phyloP scores from a whole-genome alignment of 208 protist species.

The Leishmania tropica region DNA sequence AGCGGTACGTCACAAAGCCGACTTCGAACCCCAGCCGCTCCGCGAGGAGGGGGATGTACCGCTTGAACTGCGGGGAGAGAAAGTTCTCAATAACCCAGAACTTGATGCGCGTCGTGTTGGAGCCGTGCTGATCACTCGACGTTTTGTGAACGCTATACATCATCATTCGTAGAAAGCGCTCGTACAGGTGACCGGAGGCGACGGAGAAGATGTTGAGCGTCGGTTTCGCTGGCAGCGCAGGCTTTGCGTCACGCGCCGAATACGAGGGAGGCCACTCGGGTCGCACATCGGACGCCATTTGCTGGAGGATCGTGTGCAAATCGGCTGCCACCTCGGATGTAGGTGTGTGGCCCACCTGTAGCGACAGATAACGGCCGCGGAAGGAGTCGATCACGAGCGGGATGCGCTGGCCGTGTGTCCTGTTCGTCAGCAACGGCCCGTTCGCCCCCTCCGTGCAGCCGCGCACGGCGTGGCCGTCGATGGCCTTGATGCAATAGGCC shows the following conservation, averaged over 20 bases:
- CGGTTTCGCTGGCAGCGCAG: constrained; percentile 41
- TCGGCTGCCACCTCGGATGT: background rate
- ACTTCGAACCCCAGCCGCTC: constrained; percentile 94
- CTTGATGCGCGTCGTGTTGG: constrained; percentile 94
- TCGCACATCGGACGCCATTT: constrained; percentile 24
- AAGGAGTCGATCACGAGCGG: constrained; percentile 68
- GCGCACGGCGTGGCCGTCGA: constrained; percentile 19
- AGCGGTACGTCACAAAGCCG: constrained; percentile 97
- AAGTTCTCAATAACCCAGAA: constrained; percentile 99
- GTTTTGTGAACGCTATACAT: constrained; percentile 96
- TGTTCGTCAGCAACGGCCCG: constrained; percentile 10
- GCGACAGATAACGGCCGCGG: constrained; percentile 35
- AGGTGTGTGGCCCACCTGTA: constrained; percentile 20
- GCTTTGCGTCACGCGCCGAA: background rate
- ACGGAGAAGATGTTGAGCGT: constrained; percentile 99
- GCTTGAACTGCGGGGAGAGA: constrained; percentile 97
- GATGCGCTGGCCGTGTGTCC: constrained; percentile 34
- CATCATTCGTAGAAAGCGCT: constrained; percentile 99
- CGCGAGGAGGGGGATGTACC: constrained; percentile 88
- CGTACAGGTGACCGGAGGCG: constrained; percentile 98
- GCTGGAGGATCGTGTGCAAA: constrained; percentile 18
- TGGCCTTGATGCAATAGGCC: constrained; percentile 56
- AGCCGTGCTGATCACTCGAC: constrained; percentile 75
- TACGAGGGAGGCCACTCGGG: constrained; percentile 36
- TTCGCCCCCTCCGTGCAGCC: constrained; percentile 11